Conservation (phyloP, 1,284 basidiomycete species). For the Cerrena zonata region DNA sequence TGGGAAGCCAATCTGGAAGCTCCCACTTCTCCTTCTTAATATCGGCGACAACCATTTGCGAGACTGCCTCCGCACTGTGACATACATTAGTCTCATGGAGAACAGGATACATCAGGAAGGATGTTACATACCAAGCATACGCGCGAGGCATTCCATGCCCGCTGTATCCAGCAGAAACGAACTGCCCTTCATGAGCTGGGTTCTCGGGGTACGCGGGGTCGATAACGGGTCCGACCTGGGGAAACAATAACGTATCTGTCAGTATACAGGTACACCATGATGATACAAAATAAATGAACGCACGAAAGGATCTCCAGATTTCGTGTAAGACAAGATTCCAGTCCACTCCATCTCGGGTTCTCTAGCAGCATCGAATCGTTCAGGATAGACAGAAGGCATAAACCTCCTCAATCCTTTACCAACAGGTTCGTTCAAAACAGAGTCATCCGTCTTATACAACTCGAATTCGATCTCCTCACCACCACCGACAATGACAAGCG, state of each 20-base stretch:
- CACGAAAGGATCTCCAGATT: slow-evolving; percentile 61
- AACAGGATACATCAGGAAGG: background rate
- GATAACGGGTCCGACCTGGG: slow-evolving; percentile 61
- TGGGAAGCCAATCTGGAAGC: too few relatives aligned
- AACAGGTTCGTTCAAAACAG: slow-evolving; percentile 42
- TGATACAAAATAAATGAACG: too few relatives aligned
- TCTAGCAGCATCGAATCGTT: slow-evolving; percentile 38
- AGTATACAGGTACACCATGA: too few relatives aligned
- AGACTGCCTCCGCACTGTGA: slow-evolving; percentile 8
- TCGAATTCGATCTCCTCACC: slow-evolving; percentile 54
- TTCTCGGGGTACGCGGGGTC: slow-evolving; percentile 19
- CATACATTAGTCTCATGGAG: background rate
- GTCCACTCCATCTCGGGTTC: slow-evolving; percentile 77
- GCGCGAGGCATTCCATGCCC: slow-evolving; percentile 81
- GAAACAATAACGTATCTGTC: too few relatives aligned
- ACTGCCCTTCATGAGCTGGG: slow-evolving; percentile 51
- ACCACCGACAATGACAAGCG: slow-evolving; percentile 73
- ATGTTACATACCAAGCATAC: slow-evolving; percentile 54
- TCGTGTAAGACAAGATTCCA: slow-evolving; percentile 78
- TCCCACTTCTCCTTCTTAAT: too few relatives aligned
- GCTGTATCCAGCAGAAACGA: slow-evolving; percentile 67
- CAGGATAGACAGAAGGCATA: slow-evolving; percentile 55
- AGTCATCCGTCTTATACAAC: slow-evolving; percentile 57
- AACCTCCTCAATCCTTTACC: slow-evolving; percentile 49
- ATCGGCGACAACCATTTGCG: slow-evolving; percentile 7